Evolutionary conservation across 2,329 filamentous ascomycete species (phyloP), one percentile per base, ranked within the genome.

Genomic region (Aspergillus clavatus): DNA sequence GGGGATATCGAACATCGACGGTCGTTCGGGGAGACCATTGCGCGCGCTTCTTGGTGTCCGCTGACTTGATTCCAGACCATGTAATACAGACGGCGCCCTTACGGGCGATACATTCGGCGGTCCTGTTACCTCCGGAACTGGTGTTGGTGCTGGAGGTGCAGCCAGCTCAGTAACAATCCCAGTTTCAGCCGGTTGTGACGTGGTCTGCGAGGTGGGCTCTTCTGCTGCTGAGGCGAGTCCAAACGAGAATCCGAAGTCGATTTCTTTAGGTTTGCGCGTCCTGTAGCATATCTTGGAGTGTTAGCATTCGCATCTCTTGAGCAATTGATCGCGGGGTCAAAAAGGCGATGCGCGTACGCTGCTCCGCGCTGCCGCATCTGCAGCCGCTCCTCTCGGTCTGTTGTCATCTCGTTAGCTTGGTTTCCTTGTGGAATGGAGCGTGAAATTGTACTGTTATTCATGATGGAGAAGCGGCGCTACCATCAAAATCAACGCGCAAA

Each of bases 321-420:
- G 22, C 44, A 40, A 19, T 46, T 11, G 21, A 18, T 55, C 54
- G 58, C 55, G 54, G 55, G 58, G 55, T 56, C 54, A 14, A 39
- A 35, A 47, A 37, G 45, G 43, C 48, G 48, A 38, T 39, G 54
- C 58, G 64, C 73, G 59, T 73, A 79, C 75, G 71, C 76, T 60
- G 77, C 76, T 61, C 77, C 77, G 58, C 77, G 76, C 63, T 77
- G 72, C 63, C 76, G 77, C 73, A 78, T 76, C 59, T 74, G 73
- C 58, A 71, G 71, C 58, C 75, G 74, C 66, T 79, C 76, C 58
- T 75, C 70, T 62, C 76, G 73, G 61, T 71, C 74, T 76, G 51
- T 46, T 39, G 50, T 12, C 18, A 44, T 41, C 22, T 18, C 35
- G 23, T 49, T 40, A 43, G 42, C 47, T 46, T 50, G 36, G 35